Evolutionary conservation across 2,329 filamentous ascomycete genomes (phyloP).

Genomic region (Phoma herbarum): DNA sequence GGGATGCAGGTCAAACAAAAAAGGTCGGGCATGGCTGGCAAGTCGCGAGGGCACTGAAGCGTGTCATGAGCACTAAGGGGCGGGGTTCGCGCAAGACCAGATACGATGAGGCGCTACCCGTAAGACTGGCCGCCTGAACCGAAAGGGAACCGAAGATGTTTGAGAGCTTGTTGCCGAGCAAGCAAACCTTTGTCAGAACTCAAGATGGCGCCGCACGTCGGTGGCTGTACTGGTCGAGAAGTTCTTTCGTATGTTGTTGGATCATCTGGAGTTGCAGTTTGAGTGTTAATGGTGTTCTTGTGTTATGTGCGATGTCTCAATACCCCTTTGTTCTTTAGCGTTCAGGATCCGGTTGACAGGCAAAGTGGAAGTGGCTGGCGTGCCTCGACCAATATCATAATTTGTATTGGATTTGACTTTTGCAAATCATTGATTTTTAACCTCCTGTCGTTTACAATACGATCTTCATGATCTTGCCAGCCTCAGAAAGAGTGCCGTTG

Average conservation of each 20-base stretch:
- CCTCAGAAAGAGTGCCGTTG: slow-evolving; percentile 21
- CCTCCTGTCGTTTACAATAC: neutral
- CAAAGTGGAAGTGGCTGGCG: neutral
- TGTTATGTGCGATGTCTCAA: slow-evolving; percentile 3
- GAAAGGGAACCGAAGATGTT: slow-evolving; percentile 1
- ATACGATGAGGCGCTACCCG: slow-evolving; percentile 13
- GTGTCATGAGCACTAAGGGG: slow-evolving; percentile 17
- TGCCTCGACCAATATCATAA: neutral
- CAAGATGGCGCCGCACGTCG: neutral
- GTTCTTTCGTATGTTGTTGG: neutral
- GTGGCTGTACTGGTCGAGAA: neutral
- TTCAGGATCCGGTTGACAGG: neutral
- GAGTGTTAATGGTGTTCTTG: neutral
- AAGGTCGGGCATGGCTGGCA: slow-evolving; percentile 22
- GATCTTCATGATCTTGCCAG: slow-evolving; percentile 23
- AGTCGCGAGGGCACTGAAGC: slow-evolving; percentile 18
- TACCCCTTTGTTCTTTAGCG: slow-evolving; percentile 10
- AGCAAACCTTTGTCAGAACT: neutral
- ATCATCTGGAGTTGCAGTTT: slow-evolving; percentile 2
- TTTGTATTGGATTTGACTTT: neutral
- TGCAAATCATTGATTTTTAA: neutral
- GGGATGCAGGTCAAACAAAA: slow-evolving; percentile 14
- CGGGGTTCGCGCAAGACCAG: slow-evolving; percentile 14
- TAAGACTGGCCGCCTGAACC: slow-evolving; percentile 14
- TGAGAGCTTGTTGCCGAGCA: neutral